Evolutionary conservation across 2,329 filamentous ascomycete genomes (phyloP), one percentile per base, ranked within the genome.

Genomic region (Tolypocladium capitatum): DNA sequence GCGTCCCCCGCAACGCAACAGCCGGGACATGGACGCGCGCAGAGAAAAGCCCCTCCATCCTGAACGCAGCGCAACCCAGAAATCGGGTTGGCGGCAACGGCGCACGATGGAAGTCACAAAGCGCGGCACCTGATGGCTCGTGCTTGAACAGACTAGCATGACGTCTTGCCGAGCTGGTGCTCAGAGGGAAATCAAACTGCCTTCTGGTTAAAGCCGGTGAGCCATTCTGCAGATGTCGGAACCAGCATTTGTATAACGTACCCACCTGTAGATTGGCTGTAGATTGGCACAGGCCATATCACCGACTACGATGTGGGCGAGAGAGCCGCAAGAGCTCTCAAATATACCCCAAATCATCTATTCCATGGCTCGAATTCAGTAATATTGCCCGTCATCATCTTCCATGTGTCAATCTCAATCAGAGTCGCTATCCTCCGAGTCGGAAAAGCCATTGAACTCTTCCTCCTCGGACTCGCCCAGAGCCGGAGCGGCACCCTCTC

Each of bases 361-460:
- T 41, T 28, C 3, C 5, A 27, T 40, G 20, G 18, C n/a, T 28
- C 16, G 8, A 18, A 28, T 18, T 28, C 24, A n/a, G 8, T 11
- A 11, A n/a, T 11, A 5, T 27, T 41, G 38, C 16, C 3, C 3
- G 14, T 28, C 20, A 14, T 38, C 35, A n/a, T 28, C 14, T 21
- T 41, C 38, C 28, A 28, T 6, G 24, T 28, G 21, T 18, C 38
- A 41, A 47, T 38, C 50, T 45, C 56, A 63, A 42, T 67, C 60
- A 33, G 59, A 69, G 33, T 70, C 68, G 46, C 63, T 67, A 38
- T 65, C 65, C 16, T 56, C 59, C 32, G 54, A 58, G 45, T 66
- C 65, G 11, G 78, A 75, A 55, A 81, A 81, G 3, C 76, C 78
- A 47, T 75, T 65, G 57, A 80, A 81, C 54, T 76, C 75, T 47